Percentiles rank a stretch among this genome's conserved stretches.
Conservation (phyloP, 495 filamentous ascomycete genomes). For the Neurospora intermedia region DNA sequence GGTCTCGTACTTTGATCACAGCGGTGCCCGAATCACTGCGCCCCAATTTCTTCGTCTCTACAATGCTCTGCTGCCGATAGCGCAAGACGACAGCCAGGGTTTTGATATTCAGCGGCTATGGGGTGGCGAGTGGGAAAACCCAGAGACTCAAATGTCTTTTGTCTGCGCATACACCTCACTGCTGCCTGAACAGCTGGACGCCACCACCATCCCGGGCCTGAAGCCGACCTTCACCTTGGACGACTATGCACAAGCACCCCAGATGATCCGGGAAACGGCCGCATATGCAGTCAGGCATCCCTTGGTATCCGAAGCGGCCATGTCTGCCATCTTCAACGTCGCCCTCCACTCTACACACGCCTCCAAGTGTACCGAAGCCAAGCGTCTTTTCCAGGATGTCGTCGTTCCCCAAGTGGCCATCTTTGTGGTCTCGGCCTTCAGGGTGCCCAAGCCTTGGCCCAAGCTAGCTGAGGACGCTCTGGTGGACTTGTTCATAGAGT, state of each 20-base stretch:
- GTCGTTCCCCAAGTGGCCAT: slow-evolving; percentile 60
- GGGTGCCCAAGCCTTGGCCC: slow-evolving; percentile 46
- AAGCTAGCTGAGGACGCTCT: slow-evolving; percentile 44
- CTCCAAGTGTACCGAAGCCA: slow-evolving; percentile 55
- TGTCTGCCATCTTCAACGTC: slow-evolving; percentile 70
- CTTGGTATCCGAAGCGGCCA: slow-evolving; percentile 76
- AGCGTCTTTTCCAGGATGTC: slow-evolving; percentile 53
- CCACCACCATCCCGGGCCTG: slow-evolving; percentile 68
- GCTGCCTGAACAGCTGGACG: slow-evolving; percentile 63
- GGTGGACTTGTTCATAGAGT: slow-evolving; percentile 40
- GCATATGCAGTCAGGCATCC: slow-evolving; percentile 72
- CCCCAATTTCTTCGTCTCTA: slow-evolving; percentile 74
- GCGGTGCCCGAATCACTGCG: slow-evolving; percentile 60
- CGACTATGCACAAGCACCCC: slow-evolving; percentile 63
- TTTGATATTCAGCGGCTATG: slow-evolving; percentile 76
- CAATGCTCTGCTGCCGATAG: slow-evolving; percentile 59
- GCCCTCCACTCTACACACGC: slow-evolving; percentile 55
- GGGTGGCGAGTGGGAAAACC: slow-evolving; percentile 82
- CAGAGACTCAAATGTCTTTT: slow-evolving; percentile 82
- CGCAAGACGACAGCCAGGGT: slow-evolving; percentile 39
- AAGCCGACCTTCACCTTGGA: slow-evolving; percentile 65
- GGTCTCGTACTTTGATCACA: slow-evolving; percentile 72
- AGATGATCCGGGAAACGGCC: slow-evolving; percentile 58
- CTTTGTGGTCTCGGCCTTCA: slow-evolving; percentile 70
- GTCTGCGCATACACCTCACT: slow-evolving; percentile 68